Conservation (phyloP, 495 filamentous ascomycete species). For the Cladorrhinum samala region DNA sequence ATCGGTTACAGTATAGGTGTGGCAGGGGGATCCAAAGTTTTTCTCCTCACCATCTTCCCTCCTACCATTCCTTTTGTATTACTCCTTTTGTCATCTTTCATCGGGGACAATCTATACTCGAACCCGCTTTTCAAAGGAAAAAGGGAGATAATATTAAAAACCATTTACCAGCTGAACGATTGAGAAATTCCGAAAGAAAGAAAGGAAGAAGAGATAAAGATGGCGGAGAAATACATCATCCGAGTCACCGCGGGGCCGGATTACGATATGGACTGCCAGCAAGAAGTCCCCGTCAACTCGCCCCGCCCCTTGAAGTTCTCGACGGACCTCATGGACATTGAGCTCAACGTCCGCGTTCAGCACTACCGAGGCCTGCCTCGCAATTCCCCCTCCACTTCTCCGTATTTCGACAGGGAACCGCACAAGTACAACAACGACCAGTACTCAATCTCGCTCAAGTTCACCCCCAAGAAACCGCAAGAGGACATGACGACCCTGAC, state of each 20-base stretch:
- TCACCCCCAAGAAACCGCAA: slow-evolving; percentile 54
- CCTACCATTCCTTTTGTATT: too few relatives aligned
- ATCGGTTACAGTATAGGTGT: too few relatives aligned
- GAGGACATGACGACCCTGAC: neutral
- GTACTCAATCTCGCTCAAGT: slow-evolving; percentile 73
- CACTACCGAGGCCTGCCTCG: slow-evolving; percentile 52
- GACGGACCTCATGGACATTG: slow-evolving; percentile 52
- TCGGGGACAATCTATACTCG: too few relatives aligned
- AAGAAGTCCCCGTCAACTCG: slow-evolving; percentile 66
- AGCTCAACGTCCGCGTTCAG: slow-evolving; percentile 65
- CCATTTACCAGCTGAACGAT: too few relatives aligned
- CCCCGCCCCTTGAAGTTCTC: slow-evolving; percentile 49
- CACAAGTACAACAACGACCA: slow-evolving; percentile 61
- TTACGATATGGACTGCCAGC: slow-evolving; percentile 62
- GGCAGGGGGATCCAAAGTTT: too few relatives aligned
- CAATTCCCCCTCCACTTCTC: slow-evolving; percentile 50
- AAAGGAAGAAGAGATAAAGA: slow-evolving; percentile 15
- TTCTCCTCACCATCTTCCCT: too few relatives aligned
- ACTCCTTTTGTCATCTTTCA: too few relatives aligned
- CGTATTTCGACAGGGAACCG: slow-evolving; percentile 66
- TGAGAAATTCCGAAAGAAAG: neutral
- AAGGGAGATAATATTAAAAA: too few relatives aligned
- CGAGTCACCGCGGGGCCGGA: slow-evolving; percentile 67
- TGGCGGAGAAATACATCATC: slow-evolving; percentile 62
- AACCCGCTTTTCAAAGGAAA: too few relatives aligned